Percentiles rank a stretch among this genome's conserved stretches.
Conservation (phyloP, 2,329 filamentous ascomycete species). For the Colletotrichum endophyticum region DNA sequence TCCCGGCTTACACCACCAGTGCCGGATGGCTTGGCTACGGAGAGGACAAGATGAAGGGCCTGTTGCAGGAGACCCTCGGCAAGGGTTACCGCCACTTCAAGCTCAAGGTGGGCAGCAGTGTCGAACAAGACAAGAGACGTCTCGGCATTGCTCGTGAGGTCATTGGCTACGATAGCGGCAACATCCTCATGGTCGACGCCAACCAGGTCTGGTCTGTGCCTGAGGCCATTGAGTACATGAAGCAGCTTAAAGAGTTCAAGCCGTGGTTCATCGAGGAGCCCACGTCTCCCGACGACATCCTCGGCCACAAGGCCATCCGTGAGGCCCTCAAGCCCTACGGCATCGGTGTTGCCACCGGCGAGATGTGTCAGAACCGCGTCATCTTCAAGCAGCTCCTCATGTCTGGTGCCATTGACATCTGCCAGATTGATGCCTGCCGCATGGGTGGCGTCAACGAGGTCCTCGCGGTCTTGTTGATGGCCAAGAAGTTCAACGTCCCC, state of each 20-base stretch:
- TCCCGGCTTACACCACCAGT: constrained; percentile 89
- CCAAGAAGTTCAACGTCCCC: constrained; percentile 78
- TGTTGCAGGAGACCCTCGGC: constrained; percentile 75
- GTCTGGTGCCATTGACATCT: constrained; percentile 81
- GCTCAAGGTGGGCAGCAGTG: constrained; percentile 80
- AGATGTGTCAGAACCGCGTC: constrained; percentile 95
- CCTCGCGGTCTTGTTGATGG: constrained; percentile 86
- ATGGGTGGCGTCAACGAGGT: constrained; percentile 92
- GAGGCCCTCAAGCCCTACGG: constrained; percentile 76
- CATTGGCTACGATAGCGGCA: constrained; percentile 82
- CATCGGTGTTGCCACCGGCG: constrained; percentile 88
- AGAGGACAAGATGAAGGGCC: constrained; percentile 81
- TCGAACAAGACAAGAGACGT: constrained; percentile 74
- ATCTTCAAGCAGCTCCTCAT: constrained; percentile 92
- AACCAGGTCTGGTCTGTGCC: constrained; percentile 94
- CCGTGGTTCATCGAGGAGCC: constrained; percentile 97
- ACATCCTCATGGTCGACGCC: constrained; percentile 90
- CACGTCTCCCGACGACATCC: constrained; percentile 86
- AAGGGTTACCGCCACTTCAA: constrained; percentile 89
- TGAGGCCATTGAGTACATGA: constrained; percentile 88
- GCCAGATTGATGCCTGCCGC: constrained; percentile 89
- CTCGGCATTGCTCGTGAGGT: constrained; percentile 78
- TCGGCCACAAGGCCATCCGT: constrained; percentile 85
- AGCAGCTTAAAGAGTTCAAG: constrained; percentile 79
- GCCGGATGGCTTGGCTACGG: constrained; percentile 93